Evolutionary conservation across 1,284 basidiomycete genomes (phyloP), one percentile per base, ranked within the genome.

Genomic region (Waitea zeae): DNA sequence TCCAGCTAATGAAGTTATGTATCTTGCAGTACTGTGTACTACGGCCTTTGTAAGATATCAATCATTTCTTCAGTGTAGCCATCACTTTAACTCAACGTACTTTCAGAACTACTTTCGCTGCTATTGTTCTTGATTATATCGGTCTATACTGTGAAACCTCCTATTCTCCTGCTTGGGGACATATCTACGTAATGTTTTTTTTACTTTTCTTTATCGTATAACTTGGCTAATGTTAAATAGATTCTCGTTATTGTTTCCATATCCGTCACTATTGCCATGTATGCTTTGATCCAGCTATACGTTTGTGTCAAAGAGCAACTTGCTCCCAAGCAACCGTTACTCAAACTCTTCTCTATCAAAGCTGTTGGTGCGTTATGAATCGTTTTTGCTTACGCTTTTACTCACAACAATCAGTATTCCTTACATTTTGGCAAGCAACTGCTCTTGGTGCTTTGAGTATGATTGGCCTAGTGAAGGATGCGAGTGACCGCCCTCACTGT

Each of bases 181-280:
- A 84, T 45, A 51, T 78, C 27, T 82, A 74, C 50, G 74, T 75
- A 41, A 26, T 66, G 4, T 4, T 22, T 24, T 18, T 31, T n/a
- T 3, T 5, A 11, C 35, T 12, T 31, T 4, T n/a, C 5, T n/a
- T 3, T 14, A 18, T 5, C 28, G 12, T n/a, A 31, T 17, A 12
- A 19, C 13, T 22, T 18, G 11, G 26, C 36, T 38, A 36, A 33
- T 6, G 5, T 24, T 17, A 7, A 17, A 18, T 34, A 77, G 75
- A 70, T 81, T 39, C 61, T 63, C 1, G 47, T 66, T 12, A 54
- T 77, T 39, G 69, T 82, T 34, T 77, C 76, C 1, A 49, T 81
- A 29, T 82, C 78, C 1, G 80, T 87, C n/a, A 66, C 79, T 0
- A 48, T 83, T 26, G 77, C 79, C 27, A 83, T 84, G 77, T 84